Conservation (phyloP, 495 filamentous ascomycete species). For the Podospora pseudocomata region DNA sequence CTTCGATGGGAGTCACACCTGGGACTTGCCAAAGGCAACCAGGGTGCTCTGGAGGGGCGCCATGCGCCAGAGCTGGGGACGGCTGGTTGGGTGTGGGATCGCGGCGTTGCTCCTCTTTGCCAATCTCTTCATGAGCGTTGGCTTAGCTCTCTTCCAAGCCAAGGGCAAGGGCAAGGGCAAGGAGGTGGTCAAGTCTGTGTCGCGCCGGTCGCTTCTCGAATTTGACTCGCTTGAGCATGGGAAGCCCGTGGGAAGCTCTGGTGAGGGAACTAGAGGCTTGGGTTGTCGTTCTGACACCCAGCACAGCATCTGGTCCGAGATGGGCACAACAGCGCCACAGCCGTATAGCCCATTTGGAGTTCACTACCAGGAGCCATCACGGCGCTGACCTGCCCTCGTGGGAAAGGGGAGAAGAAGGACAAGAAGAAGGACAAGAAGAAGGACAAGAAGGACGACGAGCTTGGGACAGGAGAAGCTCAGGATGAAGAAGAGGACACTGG, state of each 20-base stretch:
- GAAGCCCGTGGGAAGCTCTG: background rate
- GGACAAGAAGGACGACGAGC: no score
- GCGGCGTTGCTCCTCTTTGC: background rate
- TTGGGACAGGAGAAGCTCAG: no score
- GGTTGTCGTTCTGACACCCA: conserved; percentile 20
- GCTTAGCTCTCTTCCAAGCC: background rate
- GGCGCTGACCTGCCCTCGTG: background rate
- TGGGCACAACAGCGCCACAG: conserved; percentile 28
- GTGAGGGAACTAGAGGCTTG: background rate
- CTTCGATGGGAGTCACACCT: conserved; percentile 13
- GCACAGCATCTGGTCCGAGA: conserved; percentile 27
- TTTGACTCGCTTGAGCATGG: background rate
- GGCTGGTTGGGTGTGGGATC: background rate
- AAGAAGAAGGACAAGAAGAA: no score
- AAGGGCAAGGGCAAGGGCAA: background rate
- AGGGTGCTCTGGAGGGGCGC: conserved; percentile 8
- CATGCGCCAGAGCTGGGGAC: background rate
- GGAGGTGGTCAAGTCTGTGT: conserved; percentile 8
- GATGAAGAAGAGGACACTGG: no score
- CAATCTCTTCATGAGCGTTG: background rate
- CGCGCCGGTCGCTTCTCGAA: conserved; percentile 15
- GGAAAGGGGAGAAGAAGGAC: background rate
- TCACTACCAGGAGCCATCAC: background rate
- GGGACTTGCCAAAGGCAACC: conserved; percentile 18
- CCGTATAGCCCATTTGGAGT: conserved; percentile 22